Percentiles rank a stretch among this genome's conserved stretches.
These are phyloP conservation scores for Rachicladosporium sp. DNA, from an alignment of 2,329 filamentous ascomycete genomes.

Conservation along the genomic window DNA sequence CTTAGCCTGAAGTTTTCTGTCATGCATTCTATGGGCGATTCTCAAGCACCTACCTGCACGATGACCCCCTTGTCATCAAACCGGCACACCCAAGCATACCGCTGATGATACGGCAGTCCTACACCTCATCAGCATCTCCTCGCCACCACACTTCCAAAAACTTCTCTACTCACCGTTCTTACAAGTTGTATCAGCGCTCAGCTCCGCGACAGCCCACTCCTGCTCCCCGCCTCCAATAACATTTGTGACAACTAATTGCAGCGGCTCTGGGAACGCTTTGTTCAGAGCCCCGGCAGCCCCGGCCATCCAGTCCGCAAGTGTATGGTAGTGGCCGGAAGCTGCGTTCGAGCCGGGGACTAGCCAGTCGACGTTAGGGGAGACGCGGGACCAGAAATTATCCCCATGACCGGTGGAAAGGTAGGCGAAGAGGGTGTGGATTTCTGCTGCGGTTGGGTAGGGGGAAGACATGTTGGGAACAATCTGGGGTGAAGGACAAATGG, in stretches of 20 bases:
- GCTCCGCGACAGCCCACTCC: conserved; percentile 17
- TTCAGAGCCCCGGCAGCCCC: too few relatives aligned
- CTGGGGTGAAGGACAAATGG: too few relatives aligned
- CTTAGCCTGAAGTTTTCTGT: too few relatives aligned
- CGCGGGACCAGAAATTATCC: conserved; percentile 16
- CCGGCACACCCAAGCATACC: conserved; percentile 17
- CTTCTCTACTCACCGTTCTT: conserved; percentile 13
- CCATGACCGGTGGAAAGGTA: conserved; percentile 13
- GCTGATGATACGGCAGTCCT: conserved; percentile 11
- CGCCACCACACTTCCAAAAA: neutral
- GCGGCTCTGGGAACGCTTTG: conserved; percentile 10
- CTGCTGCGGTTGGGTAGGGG: conserved; percentile 10
- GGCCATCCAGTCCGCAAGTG: too few relatives aligned
- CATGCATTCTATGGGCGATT: too few relatives aligned
- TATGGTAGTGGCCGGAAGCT: conserved; percentile 13
- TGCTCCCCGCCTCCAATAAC: conserved; percentile 15
- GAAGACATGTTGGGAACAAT: too few relatives aligned
- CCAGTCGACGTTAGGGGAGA: conserved; percentile 17
- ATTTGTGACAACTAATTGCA: conserved; percentile 16
- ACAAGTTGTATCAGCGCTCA: conserved; percentile 16
- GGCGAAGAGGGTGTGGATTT: conserved; percentile 13
- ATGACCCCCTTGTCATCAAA: conserved; percentile 17
- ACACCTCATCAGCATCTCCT: neutral
- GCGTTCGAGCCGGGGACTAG: conserved; percentile 19
- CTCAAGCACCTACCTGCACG: conserved; percentile 15